A percentile compares a stretch with the other conserved stretches of the same genome.
Evolutionary conservation across 176 grass and related monocot species (phyloP).

Genomic region (Secale cereale): DNA sequence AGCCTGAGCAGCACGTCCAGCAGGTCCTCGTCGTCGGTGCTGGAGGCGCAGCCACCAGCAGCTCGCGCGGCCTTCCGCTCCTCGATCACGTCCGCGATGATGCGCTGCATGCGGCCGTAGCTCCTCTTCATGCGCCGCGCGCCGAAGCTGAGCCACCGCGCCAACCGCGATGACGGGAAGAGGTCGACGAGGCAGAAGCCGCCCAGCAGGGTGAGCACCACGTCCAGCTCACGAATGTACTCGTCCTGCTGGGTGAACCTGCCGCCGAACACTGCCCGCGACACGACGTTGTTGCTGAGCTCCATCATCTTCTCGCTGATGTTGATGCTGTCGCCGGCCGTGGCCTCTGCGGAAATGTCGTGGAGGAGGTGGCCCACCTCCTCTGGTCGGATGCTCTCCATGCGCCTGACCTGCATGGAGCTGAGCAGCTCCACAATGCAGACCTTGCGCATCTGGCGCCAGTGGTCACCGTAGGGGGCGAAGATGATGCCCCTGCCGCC

Average conservation of each 20-base stretch:
- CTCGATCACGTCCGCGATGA: background rate
- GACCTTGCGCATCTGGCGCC: background rate
- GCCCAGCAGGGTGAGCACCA: too few species aligned
- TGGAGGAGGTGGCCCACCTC: background rate
- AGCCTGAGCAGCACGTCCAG: too few species aligned
- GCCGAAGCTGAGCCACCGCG: too few species aligned
- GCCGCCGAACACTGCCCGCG: too few species aligned
- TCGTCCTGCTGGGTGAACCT: too few species aligned
- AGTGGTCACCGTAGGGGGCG: background rate
- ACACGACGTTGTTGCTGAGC: too few species aligned
- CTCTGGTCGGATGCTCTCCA: background rate
- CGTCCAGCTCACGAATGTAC: too few species aligned
- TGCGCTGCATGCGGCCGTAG: too few species aligned
- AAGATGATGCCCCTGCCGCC: background rate
- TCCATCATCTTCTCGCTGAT: background rate
- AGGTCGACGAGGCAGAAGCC: too few species aligned
- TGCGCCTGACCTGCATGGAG: conserved; percentile 9
- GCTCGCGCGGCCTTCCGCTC: background rate
- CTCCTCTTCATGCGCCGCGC: too few species aligned
- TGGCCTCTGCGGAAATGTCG: too few species aligned
- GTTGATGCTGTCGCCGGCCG: background rate
- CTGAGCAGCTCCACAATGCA: background rate
- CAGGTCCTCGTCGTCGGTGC: background rate
- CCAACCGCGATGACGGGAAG: too few species aligned
- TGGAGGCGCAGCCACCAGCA: background rate